A percentile compares a stretch with the other conserved stretches of the same genome.
Conservation (phyloP, 805 yeast genomes). For the Myxozyma neglecta region DNA sequence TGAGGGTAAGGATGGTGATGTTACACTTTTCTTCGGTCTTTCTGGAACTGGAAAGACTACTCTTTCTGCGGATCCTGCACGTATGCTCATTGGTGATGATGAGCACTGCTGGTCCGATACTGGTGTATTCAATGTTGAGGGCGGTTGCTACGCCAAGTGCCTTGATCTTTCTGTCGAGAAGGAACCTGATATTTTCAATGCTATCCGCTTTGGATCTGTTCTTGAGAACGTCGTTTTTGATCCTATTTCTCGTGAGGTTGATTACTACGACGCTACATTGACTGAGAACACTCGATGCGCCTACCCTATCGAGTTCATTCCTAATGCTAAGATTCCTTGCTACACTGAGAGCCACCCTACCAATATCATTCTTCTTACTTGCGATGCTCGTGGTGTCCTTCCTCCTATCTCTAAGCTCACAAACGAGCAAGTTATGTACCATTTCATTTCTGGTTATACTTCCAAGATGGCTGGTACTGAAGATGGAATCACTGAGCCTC, state of each 20-base stretch:
- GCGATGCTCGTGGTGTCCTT: constrained; percentile 97
- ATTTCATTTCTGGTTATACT: constrained; percentile 96
- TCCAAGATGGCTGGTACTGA: constrained; percentile 99
- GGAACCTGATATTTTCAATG: constrained; percentile 97
- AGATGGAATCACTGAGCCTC: constrained; percentile 97
- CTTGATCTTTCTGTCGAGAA: constrained; percentile 83
- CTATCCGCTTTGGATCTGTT: constrained; percentile 91
- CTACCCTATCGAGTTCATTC: constrained; percentile 94
- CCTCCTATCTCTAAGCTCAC: constrained; percentile 95
- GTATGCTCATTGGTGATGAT: constrained; percentile 94
- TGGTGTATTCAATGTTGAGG: constrained; percentile 98
- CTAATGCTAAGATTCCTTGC: constrained; percentile 95
- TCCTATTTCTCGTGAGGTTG: constrained; percentile 73
- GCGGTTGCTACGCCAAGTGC: constrained; percentile 99
- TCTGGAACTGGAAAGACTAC: constrained; percentile 99
- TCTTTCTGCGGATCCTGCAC: constrained; percentile 90
- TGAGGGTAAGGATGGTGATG: constrained; percentile 80
- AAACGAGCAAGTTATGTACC: constrained; percentile 97
- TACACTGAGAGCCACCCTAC: constrained; percentile 85
- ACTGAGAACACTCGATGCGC: constrained; percentile 99
- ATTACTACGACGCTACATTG: constrained; percentile 74
- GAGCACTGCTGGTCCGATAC: constrained; percentile 99
- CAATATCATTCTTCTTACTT: constrained; percentile 86
- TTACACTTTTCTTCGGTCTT: constrained; percentile 91
- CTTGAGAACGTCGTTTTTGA: constrained; percentile 91